Base-by-base conservation (phyloP, 164 flowering plant genomes). In the Berberis thunbergii region DNA sequence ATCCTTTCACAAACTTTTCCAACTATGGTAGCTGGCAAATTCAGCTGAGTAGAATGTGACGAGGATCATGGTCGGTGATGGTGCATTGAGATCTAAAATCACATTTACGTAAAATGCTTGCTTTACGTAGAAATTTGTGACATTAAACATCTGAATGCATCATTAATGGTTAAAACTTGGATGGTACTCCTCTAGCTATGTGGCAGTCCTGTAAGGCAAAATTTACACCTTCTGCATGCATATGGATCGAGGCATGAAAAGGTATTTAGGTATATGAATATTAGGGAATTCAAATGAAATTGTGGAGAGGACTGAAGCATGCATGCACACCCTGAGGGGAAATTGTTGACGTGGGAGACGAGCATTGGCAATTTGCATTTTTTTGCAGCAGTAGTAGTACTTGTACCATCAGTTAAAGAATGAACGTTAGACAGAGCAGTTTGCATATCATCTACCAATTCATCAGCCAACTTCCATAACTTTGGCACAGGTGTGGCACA, bases 401-500 rank as follows among this genome's bases (percentile, higher is more conserved):
- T 26, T 26, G 26, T 26, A 26, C 26, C 26, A 26, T 26, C 26
- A 26, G 26, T 26, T 26, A 26, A 26, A 26, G 26, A 26, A 26
- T 26, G 26, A 26, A 26, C 26, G 26, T 26, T 26, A 26, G 26
- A 5, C n/a, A 81, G 74, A 38, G 78, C 76, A 11, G 79, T 61
- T 49, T 73, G 45, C 84, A 83, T 76, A 2, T 78, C 78, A 6
- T 64, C 60, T 3, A 64, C 81, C 70, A 83, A 64, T 2, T 74
- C 83, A 53, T 77, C 62, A 0, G 85, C 80, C 42, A 83, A 59
- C 52, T 53, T 44, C 90, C 81, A 80, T 1, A 83, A 77, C 64
- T 74, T 74, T 1, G 77, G 57, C 9, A 77, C 79, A 0, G 87
- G 89, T 4, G 86, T 81, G 40, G 84, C 83, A 12, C 80, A 72